Evolutionary conservation across 169 alveolate genomes (phyloP).

Genomic region (Cyclospora cayetanensis): DNA sequence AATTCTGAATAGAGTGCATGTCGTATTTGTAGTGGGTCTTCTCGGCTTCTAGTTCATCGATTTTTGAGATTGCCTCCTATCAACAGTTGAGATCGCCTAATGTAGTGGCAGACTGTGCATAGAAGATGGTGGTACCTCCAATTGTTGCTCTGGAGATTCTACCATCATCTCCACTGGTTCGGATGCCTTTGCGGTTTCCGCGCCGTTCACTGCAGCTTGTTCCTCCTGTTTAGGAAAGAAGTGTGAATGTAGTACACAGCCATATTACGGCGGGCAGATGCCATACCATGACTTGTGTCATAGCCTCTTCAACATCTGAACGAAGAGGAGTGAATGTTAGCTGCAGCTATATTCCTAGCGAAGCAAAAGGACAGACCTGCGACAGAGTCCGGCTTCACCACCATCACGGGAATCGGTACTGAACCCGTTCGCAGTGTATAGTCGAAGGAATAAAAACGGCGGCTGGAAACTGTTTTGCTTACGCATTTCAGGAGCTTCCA

Average conservation of each 20-base stretch:
- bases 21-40: slow-evolving; percentile 67
- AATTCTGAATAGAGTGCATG: slow-evolving; percentile 21
- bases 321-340: no score
- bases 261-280: not conserved
- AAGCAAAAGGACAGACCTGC: no score
- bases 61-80: slow-evolving; percentile 45
- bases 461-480: not conserved
- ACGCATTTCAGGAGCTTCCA: slow-evolving; percentile 7
- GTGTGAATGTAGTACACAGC: not conserved
- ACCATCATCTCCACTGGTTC: not conserved
- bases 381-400: slow-evolving; percentile 65
- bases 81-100: no score
- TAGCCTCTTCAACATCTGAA: slow-evolving; percentile 57
- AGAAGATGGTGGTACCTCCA: slow-evolving; percentile 12
- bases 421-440: not conserved
- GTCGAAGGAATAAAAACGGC: not conserved
- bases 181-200: not conserved
- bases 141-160: slow-evolving; percentile 45
- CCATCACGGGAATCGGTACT: slow-evolving; percentile 65
- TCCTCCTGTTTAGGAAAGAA: slow-evolving; percentile 20
- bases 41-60: slow-evolving; percentile 60
- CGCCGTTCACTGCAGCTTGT: slow-evolving; percentile 67
- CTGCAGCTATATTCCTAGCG: no score
- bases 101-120: not conserved
- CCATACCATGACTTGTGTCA: slow-evolving; percentile 63